These are phyloP conservation scores for Whalleya microplaca DNA, from an alignment of 2,329 filamentous ascomycete species.

Conservation along the genomic window DNA sequence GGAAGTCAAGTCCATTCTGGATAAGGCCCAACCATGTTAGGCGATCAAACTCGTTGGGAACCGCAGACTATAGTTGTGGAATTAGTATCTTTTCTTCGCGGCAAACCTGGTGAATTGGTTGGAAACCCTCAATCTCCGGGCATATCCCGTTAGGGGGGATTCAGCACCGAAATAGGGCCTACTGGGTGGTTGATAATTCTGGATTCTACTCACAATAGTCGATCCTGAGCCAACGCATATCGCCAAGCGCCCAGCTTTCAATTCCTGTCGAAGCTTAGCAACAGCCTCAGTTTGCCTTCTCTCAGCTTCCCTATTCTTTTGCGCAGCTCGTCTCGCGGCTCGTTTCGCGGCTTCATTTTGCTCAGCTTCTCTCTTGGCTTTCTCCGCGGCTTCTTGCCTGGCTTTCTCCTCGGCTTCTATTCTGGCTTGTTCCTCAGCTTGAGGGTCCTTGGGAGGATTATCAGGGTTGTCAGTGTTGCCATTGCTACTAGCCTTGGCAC, in stretches of 20 bases:
- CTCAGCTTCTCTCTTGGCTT: no score
- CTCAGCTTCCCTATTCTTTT: slow-evolving; percentile 1
- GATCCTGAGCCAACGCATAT: slow-evolving; percentile 23
- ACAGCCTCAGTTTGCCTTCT: slow-evolving; percentile 11
- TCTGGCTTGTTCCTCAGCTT: no score
- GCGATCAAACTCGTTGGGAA: slow-evolving; percentile 6
- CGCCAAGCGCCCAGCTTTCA: slow-evolving; percentile 9
- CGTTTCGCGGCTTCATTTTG: no score
- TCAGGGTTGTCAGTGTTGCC: no score
- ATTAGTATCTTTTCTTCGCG: neutral
- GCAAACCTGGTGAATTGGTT: neutral
- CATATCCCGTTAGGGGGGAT: neutral
- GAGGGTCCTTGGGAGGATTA: no score
- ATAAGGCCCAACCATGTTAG: slow-evolving; percentile 20
- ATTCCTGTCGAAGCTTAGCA: slow-evolving; percentile 1
- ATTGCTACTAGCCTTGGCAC: no score
- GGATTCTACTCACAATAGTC: neutral
- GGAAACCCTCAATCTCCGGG: neutral
- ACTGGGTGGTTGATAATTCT: neutral
- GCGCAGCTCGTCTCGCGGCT: no score
- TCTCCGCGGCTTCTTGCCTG: no score
- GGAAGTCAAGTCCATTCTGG: slow-evolving; percentile 14
- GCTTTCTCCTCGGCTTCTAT: no score
- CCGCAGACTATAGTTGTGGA: slow-evolving; percentile 2
- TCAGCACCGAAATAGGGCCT: neutral